Evolutionary conservation across 2,329 filamentous ascomycete species (phyloP).

Genomic region (Aspergillus vadensis): DNA sequence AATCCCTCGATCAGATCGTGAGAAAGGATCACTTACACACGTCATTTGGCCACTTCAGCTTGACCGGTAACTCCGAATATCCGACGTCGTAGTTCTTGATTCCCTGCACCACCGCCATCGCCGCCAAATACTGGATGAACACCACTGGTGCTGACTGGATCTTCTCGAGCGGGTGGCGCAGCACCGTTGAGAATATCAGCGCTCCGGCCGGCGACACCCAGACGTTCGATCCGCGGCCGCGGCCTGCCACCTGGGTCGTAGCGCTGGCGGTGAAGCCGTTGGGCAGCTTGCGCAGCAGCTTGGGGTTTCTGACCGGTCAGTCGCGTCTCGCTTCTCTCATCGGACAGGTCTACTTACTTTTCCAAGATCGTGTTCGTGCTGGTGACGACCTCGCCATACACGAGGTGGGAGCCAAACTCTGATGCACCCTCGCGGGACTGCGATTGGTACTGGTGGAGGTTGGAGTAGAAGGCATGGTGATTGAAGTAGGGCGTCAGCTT

Average conservation of each 20-base stretch:
- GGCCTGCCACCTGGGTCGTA: constrained; percentile 82
- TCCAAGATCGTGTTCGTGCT: constrained; percentile 93
- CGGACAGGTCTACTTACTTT: constrained; percentile 58
- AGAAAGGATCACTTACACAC: constrained; percentile 62
- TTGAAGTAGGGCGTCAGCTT: constrained; percentile 85
- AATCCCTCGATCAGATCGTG: neutral
- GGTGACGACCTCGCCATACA: constrained; percentile 91
- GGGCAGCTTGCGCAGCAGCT: constrained; percentile 73
- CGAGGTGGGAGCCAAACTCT: constrained; percentile 72
- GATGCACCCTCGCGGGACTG: constrained; percentile 57
- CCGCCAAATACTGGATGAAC: constrained; percentile 91
- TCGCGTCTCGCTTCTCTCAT: no score
- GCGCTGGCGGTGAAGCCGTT: constrained; percentile 86
- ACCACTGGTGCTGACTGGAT: constrained; percentile 76
- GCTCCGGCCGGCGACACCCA: constrained; percentile 90
- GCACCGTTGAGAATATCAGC: constrained; percentile 83
- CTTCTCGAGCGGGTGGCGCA: constrained; percentile 78
- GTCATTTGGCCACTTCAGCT: constrained; percentile 97
- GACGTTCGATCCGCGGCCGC: constrained; percentile 87
- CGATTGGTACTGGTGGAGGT: constrained; percentile 67
- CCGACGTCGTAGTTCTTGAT: constrained; percentile 76
- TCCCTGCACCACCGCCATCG: constrained; percentile 81
- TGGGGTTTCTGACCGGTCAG: constrained; percentile 64
- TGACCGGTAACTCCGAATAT: constrained; percentile 75
- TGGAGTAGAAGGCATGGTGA: constrained; percentile 74